These are phyloP conservation scores for Stemphylium vesicarium DNA, from an alignment of 2,329 filamentous ascomycete species.

Conservation along the genomic window DNA sequence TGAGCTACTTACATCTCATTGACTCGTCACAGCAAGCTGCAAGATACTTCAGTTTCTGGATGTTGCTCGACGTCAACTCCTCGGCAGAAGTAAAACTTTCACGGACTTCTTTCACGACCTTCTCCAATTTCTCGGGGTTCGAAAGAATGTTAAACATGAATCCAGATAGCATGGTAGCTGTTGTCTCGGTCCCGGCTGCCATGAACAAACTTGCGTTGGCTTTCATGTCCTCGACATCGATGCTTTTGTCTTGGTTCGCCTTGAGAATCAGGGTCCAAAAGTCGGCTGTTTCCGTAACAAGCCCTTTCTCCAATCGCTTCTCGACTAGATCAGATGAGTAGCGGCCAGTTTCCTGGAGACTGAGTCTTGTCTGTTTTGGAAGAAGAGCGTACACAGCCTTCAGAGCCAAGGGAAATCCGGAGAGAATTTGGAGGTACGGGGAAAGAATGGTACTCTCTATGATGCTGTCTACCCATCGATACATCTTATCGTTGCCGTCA, in stretches of 20 bases:
- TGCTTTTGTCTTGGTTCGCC: conserved; percentile 24
- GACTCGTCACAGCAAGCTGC: conserved; percentile 54
- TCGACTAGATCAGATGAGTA: conserved; percentile 4
- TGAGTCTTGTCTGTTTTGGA: conserved; percentile 3
- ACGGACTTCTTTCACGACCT: conserved; percentile 30
- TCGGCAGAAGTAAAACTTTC: conserved; percentile 9
- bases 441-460: conserved; percentile 1
- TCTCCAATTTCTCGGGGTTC: conserved; percentile 22
- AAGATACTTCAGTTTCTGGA: conserved; percentile 46
- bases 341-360: conserved; percentile 7
- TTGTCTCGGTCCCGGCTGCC: conserved; percentile 38
- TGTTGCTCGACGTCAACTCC: conserved; percentile 14
- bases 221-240: conserved; percentile 38
- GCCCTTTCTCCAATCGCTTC: not conserved
- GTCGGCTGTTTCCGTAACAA: conserved; percentile 33
- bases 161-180: conserved; percentile 32
- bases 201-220: conserved; percentile 32
- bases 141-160: conserved; percentile 35
- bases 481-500: too few relatives aligned
- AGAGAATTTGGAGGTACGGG: not conserved
- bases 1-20: conserved; percentile 31
- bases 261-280: conserved; percentile 49
- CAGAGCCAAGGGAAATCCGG: not conserved
- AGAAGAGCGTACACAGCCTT: conserved; percentile 2
- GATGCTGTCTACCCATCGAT: conserved; percentile 14